A percentile compares a stretch with the other conserved stretches of the same genome.
These are phyloP conservation scores for Spathaspora sp. DNA, from an alignment of 805 yeast genomes.

Conservation along the genomic window DNA sequence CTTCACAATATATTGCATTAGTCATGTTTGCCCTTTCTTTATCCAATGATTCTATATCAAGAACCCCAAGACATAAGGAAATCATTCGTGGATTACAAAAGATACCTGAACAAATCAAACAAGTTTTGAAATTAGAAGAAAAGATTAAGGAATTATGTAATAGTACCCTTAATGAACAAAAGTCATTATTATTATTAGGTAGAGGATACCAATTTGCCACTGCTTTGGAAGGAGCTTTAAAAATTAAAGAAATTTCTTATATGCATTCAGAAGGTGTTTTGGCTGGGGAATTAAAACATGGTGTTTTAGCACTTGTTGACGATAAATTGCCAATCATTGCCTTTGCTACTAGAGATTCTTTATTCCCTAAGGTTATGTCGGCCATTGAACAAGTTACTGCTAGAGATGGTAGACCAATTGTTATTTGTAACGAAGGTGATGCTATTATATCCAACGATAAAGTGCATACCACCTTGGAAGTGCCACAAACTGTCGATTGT, in stretches of 20 bases:
- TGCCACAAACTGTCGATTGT: constrained; percentile 95
- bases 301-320: constrained; percentile 95
- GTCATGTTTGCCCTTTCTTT: constrained; percentile 96
- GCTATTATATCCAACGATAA: constrained; percentile 54
- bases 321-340: constrained; percentile 91
- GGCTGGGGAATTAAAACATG: constrained; percentile 98
- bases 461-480: constrained; percentile 72
- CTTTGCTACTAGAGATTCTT: constrained; percentile 92
- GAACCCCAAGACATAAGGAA: constrained; percentile 69
- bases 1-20: constrained; percentile 95
- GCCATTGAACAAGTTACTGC: constrained; percentile 97
- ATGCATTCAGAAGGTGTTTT: constrained; percentile 99
- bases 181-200: constrained; percentile 86
- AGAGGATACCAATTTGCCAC: constrained; percentile 98
- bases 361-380: constrained; percentile 93
- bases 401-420: constrained; percentile 94
- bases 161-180: constrained; percentile 69
- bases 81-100: constrained; percentile 81
- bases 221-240: constrained; percentile 97
- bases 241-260: constrained; percentile 96
- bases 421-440: constrained; percentile 83
- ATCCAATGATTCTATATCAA: constrained; percentile 85
- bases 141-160: constrained; percentile 74
- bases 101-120: constrained; percentile 82
- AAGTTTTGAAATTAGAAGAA: constrained; percentile 69